A percentile compares a stretch with the other conserved stretches of the same genome.
Evolutionary conservation across 805 yeast genomes (phyloP).

Genomic region (Nakazawaea peltata): DNA sequence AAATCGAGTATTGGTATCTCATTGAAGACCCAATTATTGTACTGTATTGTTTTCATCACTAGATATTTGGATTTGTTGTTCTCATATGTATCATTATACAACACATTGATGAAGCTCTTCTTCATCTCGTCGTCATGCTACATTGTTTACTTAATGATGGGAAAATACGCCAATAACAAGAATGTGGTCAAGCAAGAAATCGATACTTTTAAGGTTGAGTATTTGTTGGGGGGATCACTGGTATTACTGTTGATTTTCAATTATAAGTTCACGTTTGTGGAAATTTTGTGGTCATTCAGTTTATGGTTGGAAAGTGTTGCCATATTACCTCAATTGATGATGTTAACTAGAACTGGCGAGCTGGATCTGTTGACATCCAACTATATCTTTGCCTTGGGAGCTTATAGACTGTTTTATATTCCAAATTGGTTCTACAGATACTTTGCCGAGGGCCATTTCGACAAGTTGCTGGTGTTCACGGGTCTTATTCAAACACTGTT

Average conservation of each 20-base stretch:
- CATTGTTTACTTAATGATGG: constrained; percentile 63
- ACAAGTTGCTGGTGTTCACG: constrained; percentile 63
- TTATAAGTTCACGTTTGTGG: constrained; percentile 51
- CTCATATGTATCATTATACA: constrained; percentile 61
- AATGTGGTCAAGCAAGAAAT: constrained; percentile 46
- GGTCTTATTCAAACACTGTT: constrained; percentile 82
- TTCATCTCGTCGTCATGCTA: constrained; percentile 72
- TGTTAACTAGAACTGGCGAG: constrained; percentile 83
- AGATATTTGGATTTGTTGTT: constrained; percentile 62
- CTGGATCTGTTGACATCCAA: constrained; percentile 85
- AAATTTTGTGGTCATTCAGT: constrained; percentile 79
- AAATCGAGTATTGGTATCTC: constrained; percentile 78
- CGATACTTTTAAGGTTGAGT: constrained; percentile 66
- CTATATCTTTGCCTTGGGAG: constrained; percentile 88
- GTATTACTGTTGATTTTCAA: constrained; percentile 56
- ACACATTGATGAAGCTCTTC: constrained; percentile 71
- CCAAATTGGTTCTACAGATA: constrained; percentile 95
- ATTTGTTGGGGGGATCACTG: constrained; percentile 56
- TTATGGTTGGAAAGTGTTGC: constrained; percentile 92
- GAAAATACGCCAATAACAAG: constrained; percentile 44
- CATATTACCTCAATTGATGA: constrained; percentile 85
- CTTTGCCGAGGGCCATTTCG: constrained; percentile 53
- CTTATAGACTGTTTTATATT: constrained; percentile 82
- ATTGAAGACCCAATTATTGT: constrained; percentile 77
- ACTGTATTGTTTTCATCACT: constrained; percentile 62